These are phyloP conservation scores for Alternaria metachromatica DNA, from an alignment of 2,329 filamentous ascomycete species.

Conservation along the genomic window DNA sequence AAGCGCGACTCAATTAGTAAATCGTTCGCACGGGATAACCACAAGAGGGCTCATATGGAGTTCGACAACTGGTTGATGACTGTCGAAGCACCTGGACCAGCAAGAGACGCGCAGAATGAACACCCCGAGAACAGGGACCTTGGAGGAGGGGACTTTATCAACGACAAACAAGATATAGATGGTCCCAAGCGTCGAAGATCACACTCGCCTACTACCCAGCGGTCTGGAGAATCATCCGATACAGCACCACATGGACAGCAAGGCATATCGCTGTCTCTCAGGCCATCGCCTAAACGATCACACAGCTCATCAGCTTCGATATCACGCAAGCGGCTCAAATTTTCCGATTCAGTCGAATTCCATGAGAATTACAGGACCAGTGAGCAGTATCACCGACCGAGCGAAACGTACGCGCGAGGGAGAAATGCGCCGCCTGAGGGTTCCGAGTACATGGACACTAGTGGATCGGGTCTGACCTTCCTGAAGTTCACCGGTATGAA, in stretches of 20 bases:
- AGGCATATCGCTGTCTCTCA: background rate
- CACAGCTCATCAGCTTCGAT: slow-evolving; percentile 8
- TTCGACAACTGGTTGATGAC: slow-evolving; percentile 37
- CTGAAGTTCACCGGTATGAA: slow-evolving; percentile 34
- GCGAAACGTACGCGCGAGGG: slow-evolving; percentile 31
- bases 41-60: slow-evolving; percentile 22
- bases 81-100: slow-evolving; percentile 19
- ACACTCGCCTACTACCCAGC: slow-evolving; percentile 7
- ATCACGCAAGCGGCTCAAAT: slow-evolving; percentile 28
- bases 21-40: slow-evolving; percentile 17
- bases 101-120: background rate
- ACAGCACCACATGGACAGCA: background rate
- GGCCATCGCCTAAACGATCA: slow-evolving; percentile 10
- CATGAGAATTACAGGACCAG: slow-evolving; percentile 24
- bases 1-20: slow-evolving; percentile 23
- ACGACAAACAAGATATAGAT: slow-evolving; percentile 1
- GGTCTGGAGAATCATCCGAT: background rate
- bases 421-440: slow-evolving; percentile 34
- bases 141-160: background rate
- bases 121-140: background rate
- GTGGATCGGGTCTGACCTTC: slow-evolving; percentile 26
- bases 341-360: slow-evolving; percentile 26
- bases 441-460: slow-evolving; percentile 37
- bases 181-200: slow-evolving; percentile 14
- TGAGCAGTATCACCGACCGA: slow-evolving; percentile 20